Conservation (phyloP, 306 rosid genomes). For the Pterocarpus macrocarpus region DNA sequence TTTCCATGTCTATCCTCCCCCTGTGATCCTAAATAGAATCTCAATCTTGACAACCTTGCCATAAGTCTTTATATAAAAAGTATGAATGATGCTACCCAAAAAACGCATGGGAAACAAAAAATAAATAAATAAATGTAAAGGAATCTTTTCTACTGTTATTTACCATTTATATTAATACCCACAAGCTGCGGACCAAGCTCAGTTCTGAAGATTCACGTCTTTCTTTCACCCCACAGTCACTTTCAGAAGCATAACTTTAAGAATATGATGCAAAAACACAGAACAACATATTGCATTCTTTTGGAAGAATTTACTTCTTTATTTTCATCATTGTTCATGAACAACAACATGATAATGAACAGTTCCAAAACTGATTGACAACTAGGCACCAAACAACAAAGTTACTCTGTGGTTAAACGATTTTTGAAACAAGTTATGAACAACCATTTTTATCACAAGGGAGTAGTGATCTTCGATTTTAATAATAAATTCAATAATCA, state of each 20-base stretch:
- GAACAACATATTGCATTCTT: neutral
- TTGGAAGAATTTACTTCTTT: slow-evolving; percentile 21
- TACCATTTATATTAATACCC: neutral
- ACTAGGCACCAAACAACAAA: slow-evolving; percentile 18
- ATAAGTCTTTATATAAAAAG: neutral
- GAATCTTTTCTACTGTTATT: neutral
- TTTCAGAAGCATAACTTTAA: slow-evolving; percentile 4
- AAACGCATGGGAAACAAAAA: neutral
- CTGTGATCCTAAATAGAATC: neutral
- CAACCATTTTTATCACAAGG: neutral
- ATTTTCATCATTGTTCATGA: slow-evolving; percentile 15
- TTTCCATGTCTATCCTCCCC: neutral
- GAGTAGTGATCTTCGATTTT: slow-evolving; percentile 1
- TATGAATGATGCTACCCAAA: slow-evolving; percentile 8
- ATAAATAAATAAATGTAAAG: slow-evolving; percentile 7
- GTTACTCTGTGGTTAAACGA: neutral
- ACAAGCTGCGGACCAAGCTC: slow-evolving; percentile 12
- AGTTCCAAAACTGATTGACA: slow-evolving; percentile 22
- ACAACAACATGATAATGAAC: slow-evolving; percentile 1
- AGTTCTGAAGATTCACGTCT: neutral
- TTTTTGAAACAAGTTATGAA: neutral
- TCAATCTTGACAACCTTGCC: neutral
- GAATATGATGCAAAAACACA: slow-evolving; percentile 1
- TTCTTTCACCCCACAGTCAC: slow-evolving; percentile 19
- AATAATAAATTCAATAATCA: neutral